Conservation (phyloP, 768 basidiomycete genomes). For the Nevesoporus exiguus region DNA sequence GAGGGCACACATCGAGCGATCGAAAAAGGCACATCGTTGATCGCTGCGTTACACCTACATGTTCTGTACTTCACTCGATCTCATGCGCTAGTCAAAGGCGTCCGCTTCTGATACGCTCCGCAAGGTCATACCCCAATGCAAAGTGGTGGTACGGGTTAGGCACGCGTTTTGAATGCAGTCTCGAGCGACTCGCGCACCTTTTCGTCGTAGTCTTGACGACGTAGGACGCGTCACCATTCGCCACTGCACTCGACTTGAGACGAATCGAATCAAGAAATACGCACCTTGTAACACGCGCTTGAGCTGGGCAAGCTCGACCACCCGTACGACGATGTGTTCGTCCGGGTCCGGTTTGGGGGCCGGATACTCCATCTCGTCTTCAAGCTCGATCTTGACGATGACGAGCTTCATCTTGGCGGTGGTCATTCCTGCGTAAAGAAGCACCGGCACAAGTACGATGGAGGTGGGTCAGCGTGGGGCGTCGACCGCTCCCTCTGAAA, state of each 20-base stretch:
- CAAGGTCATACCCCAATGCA: constrained; percentile 65
- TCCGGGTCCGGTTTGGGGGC: constrained; percentile 78
- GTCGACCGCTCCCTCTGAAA: too few relatives aligned
- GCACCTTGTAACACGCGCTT: constrained; percentile 63
- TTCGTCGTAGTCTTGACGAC: constrained; percentile 50
- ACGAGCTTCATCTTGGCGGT: constrained; percentile 91
- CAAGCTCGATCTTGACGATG: constrained; percentile 62
- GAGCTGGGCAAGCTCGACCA: constrained; percentile 67
- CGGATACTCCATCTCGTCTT: constrained; percentile 65
- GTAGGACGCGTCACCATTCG: neutral
- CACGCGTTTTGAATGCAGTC: neutral
- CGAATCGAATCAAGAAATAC: constrained; percentile 16
- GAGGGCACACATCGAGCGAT: constrained; percentile 68
- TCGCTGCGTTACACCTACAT: constrained; percentile 1
- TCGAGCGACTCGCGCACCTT: constrained; percentile 40
- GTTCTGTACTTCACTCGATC: neutral
- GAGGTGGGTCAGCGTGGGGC: too few relatives aligned
- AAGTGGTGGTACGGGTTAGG: constrained; percentile 37
- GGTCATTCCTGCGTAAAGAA: constrained; percentile 84
- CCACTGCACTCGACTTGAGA: neutral
- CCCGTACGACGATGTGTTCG: constrained; percentile 74
- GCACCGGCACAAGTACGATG: too few relatives aligned
- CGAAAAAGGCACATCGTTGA: constrained; percentile 48
- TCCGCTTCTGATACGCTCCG: constrained; percentile 36
- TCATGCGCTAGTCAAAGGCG: constrained; percentile 14